Evolutionary conservation across 2,329 filamentous ascomycete species (phyloP), one percentile per base, ranked within the genome.

Genomic region (Paracoccidioides brasiliensis): DNA sequence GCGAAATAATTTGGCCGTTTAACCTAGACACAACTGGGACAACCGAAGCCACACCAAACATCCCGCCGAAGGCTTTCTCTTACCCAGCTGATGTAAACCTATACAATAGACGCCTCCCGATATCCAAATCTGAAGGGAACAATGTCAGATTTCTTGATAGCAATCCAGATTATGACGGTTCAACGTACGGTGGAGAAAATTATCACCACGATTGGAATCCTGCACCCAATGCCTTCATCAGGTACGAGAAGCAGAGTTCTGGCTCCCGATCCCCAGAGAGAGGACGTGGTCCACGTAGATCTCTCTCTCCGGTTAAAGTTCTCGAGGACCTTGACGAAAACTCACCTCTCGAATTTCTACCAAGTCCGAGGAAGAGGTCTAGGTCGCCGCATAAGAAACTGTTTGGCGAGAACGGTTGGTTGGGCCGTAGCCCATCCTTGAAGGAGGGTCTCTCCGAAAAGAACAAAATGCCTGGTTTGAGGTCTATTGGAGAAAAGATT

Each of bases 331-430:
- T 64, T 45, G 59, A 61, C 38, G 64, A 66, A 50, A 57, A 60
- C 32, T 52, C 57, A 33, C 46, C 54, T 6, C 42, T 56, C n/a
- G 58, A 59, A n/a, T 56, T 62, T 41, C 56, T 61, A 1, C 53
- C 52, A 10, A 48, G 52, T 1, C 59, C 64, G 28, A 49, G 51
- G 5, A 63, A 61, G 53, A 59, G 66, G 12, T 60, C 64, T 33
- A 60, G 64, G 30, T 69, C 68, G 28, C 66, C 69, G 12, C 67
- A 70, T 57, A 75, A 74, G 60, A 70, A 69, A 48, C 60, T 75
- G n/a, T 73, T 74, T 55, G 72, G 72, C 5, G 63, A 67, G 38
- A 66, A 70, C 15, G 72, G 72, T 40, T 72, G 68, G 66, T 65
- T 75, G 33, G 69, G 68, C 5, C 61, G 64, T 45, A 69, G 65